phyloP scores from a whole-genome alignment of 1,139 yeast species.

The Blastobotrys apis region DNA sequence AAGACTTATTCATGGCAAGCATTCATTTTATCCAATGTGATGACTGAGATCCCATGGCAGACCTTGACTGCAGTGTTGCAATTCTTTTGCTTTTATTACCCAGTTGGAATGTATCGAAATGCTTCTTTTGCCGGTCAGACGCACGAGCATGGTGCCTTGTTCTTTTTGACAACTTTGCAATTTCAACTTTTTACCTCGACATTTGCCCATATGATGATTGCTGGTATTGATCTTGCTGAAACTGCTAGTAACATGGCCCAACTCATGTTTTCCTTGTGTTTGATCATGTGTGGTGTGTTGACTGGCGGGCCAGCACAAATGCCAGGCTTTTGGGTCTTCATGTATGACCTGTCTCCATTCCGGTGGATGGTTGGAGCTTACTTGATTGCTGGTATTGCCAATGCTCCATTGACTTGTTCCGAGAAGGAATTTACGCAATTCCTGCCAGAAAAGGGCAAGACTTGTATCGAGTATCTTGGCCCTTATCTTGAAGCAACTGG shows the following conservation, averaged over 20 bases:
- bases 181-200: conserved; percentile 60
- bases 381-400: conserved; percentile 50
- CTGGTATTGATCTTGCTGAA: conserved; percentile 60
- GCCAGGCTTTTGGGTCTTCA: conserved; percentile 64
- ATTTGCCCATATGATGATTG: conserved; percentile 59
- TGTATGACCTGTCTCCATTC: conserved; percentile 68
- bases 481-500: conserved; percentile 36
- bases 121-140: conserved; percentile 45
- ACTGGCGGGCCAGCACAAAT: conserved; percentile 53
- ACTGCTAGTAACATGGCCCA: conserved; percentile 69
- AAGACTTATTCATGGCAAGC: conserved; percentile 61
- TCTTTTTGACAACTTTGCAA: conserved; percentile 53
- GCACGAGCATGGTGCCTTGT: conserved; percentile 59
- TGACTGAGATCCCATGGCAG: conserved; percentile 77
- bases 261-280: conserved; percentile 59
- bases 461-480: conserved; percentile 53
- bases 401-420: conserved; percentile 53
- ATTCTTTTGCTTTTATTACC: conserved; percentile 75
- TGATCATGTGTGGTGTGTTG: conserved; percentile 81
- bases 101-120: conserved; percentile 51
- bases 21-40: conserved; percentile 57
- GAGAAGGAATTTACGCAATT: conserved; percentile 48
- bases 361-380: conserved; percentile 62
- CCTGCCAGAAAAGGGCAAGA: conserved; percentile 54
- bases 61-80: conserved; percentile 57